Conservation (phyloP, 495 filamentous ascomycete genomes). For the Aspergillus heteromorphus region DNA sequence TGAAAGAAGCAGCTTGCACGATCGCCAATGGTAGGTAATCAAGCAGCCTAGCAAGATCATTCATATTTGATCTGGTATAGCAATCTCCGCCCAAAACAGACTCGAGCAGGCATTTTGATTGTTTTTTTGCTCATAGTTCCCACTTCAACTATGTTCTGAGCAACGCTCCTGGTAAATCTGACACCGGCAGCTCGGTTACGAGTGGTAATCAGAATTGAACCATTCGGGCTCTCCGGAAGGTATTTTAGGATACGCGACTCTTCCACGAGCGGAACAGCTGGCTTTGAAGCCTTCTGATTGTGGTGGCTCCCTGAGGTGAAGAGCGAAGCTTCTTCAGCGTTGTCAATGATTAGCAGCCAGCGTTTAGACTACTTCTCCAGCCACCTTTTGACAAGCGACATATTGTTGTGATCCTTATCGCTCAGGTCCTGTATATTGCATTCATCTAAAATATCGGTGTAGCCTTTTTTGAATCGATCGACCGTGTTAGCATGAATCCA, state of each 20-base stretch:
- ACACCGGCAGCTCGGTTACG: conserved; percentile 16
- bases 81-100: not conserved
- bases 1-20: conserved; percentile 29
- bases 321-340: conserved; percentile 41
- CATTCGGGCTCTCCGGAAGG: conserved; percentile 17
- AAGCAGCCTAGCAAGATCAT: conserved; percentile 14
- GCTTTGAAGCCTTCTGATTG: not conserved
- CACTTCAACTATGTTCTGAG: conserved; percentile 4
- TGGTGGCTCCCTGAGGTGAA: not conserved
- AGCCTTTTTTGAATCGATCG: conserved; percentile 32
- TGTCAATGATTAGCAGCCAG: conserved; percentile 51
- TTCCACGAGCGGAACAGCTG: conserved; percentile 6
- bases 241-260: conserved; percentile 15
- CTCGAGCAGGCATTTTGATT: conserved; percentile 9
- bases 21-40: conserved; percentile 27
- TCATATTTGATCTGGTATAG: conserved; percentile 3
- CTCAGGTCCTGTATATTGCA: not conserved
- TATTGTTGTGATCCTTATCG: not conserved
- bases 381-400: conserved; percentile 6
- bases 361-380: conserved; percentile 20
- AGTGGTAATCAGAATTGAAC: conserved; percentile 24
- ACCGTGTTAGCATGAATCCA: conserved; percentile 37
- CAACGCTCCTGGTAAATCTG: conserved; percentile 5
- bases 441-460: conserved; percentile 10
- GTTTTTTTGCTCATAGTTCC: conserved; percentile 6